Conservation (phyloP, 2,329 filamentous ascomycete genomes). For the Sporothrix curviconia region DNA sequence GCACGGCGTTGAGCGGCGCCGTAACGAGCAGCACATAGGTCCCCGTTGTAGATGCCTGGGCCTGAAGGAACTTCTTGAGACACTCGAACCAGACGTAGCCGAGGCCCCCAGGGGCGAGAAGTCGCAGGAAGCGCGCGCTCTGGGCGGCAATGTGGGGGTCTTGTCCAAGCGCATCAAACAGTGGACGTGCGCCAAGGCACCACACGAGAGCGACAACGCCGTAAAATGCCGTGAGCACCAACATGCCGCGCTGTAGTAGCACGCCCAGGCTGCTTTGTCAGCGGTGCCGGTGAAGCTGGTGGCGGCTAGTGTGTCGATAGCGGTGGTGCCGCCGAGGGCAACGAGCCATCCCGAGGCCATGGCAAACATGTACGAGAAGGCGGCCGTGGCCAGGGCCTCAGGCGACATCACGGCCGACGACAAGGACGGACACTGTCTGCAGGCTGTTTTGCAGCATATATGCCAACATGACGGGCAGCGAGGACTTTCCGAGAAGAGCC, state of each 20-base stretch:
- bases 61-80: conserved; percentile 82
- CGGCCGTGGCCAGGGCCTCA: conserved; percentile 71
- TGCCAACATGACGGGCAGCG: conserved; percentile 72
- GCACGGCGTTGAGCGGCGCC: conserved; percentile 69
- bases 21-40: conserved; percentile 79
- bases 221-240: conserved; percentile 68
- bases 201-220: conserved; percentile 65
- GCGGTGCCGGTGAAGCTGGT: conserved; percentile 75
- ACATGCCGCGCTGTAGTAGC: conserved; percentile 67
- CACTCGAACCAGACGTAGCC: conserved; percentile 85
- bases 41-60: conserved; percentile 77
- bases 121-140: conserved; percentile 64
- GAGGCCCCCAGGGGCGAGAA: conserved; percentile 71
- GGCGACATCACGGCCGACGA: conserved; percentile 74
- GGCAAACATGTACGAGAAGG: conserved; percentile 91
- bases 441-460: conserved; percentile 82
- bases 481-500: conserved; percentile 60
- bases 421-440: conserved; percentile 73
- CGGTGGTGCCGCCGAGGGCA: conserved; percentile 76
- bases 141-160: conserved; percentile 69
- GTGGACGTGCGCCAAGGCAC: conserved; percentile 59
- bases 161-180: conserved; percentile 71
- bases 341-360: conserved; percentile 86
- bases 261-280: conserved; percentile 72
- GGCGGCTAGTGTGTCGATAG: conserved; percentile 77